These are phyloP conservation scores for Trichophyton verrucosum DNA, from an alignment of 2,329 filamentous ascomycete species.

Conservation along the genomic window DNA sequence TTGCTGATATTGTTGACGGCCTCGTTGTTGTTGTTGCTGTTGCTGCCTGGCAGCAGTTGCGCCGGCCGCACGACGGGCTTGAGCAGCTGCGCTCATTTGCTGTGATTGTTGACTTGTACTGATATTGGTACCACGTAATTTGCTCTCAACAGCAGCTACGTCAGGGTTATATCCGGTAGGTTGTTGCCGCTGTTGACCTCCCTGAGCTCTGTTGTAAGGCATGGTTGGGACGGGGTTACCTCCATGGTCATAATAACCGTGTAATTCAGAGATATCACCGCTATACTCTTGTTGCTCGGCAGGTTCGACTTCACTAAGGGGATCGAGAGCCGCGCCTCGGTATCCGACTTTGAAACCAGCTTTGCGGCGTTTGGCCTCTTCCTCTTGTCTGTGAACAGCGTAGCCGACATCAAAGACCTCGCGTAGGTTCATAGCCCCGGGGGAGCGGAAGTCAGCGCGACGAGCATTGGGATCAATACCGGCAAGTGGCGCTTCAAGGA, in stretches of 20 bases:
- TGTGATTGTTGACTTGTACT: slow-evolving; percentile 29
- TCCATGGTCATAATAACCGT: slow-evolving; percentile 34
- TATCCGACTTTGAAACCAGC: slow-evolving; percentile 58
- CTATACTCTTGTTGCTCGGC: slow-evolving; percentile 45
- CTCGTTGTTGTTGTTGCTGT: slow-evolving; percentile 35
- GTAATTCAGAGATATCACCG: slow-evolving; percentile 40
- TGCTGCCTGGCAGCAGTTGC: slow-evolving; percentile 32
- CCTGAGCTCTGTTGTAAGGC: slow-evolving; percentile 21
- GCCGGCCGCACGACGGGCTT: slow-evolving; percentile 43
- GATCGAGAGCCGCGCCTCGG: slow-evolving; percentile 51
- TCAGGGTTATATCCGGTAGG: slow-evolving; percentile 47
- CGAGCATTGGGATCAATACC: slow-evolving; percentile 40
- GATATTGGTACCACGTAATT: slow-evolving; percentile 73
- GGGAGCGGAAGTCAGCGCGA: slow-evolving; percentile 85
- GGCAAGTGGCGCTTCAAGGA: slow-evolving; percentile 42
- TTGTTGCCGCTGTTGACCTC: slow-evolving; percentile 35
- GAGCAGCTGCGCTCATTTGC: slow-evolving; percentile 44
- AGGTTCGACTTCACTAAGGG: slow-evolving; percentile 51
- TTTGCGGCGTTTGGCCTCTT: slow-evolving; percentile 84
- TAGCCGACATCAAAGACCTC: slow-evolving; percentile 99
- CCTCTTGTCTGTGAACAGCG: slow-evolving; percentile 89
- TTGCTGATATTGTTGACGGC: slow-evolving; percentile 36
- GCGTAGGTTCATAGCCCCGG: slow-evolving; percentile 84
- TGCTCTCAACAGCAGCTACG: slow-evolving; percentile 68
- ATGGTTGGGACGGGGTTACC: slow-evolving; percentile 28